Evolutionary conservation across 805 yeast species (phyloP), one percentile per base, ranked within the genome.

Genomic region (Priceomyces carsonii): DNA sequence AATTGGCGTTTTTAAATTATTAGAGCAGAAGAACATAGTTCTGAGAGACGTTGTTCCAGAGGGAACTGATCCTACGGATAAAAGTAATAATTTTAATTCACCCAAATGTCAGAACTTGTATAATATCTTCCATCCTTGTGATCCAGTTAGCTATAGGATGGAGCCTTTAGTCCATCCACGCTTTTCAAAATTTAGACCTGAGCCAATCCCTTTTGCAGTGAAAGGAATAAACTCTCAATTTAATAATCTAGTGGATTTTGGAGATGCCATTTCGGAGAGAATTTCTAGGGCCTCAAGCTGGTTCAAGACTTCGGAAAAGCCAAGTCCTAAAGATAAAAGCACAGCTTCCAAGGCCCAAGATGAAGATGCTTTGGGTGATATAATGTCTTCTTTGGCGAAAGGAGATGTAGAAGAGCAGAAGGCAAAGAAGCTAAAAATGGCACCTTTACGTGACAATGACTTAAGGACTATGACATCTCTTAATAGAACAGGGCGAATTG

Each of bases 71-170:
- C 59, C 62, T 0, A 32, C 40, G 19, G 44, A 39, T n/a, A 29
- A 20, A 19, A 14, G 35, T 5, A 23, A 62, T 32, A 31, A 18
- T 1, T 45, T 41, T 26, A 57, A 65, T 6, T 58, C 73, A 3
- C 88, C 93, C 3, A 72, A 71, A 20, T 81, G 84, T 43, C 61
- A 68, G 2, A 84, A 85, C 49, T 57, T 85, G 27, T 93, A 84
- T 63, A 91, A 91, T 53, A 62, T 93, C 5, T 88, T 85, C 63
- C 95, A 91, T 48, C 86, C 91, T 0, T 82, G 95, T 45, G 99
- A 91, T 53, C 96, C 97, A 0, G 82, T 93, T 26, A 90, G 91
- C 0, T 88, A 90, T 50, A 68, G 98, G 36, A 61, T 90, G 39
- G 99, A 91, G 57, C 99, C 99, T 1, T 62, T 91, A 38, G 73